These are phyloP conservation scores for Neoboletus magnificus DNA, from an alignment of 768 basidiomycete genomes.

Conservation along the genomic window DNA sequence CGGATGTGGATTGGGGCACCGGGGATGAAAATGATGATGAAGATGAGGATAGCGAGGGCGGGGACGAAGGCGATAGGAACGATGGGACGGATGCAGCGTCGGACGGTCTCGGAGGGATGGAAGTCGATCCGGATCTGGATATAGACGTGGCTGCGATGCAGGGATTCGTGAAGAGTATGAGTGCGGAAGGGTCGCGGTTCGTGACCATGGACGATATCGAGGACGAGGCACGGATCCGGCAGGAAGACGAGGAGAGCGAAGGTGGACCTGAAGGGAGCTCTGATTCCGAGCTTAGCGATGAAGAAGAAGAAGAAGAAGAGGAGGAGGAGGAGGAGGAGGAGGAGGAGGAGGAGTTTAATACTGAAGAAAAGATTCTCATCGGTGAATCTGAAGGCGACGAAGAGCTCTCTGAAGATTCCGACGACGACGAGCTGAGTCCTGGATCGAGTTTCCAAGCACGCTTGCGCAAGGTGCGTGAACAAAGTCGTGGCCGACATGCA, in stretches of 20 bases:
- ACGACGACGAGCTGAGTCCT: conserved; percentile 34
- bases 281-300: conserved; percentile 29
- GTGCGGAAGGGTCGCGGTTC: conserved; percentile 43
- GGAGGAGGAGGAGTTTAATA: conserved; percentile 36
- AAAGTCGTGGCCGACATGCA: conserved; percentile 13
- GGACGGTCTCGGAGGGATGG: conserved; percentile 50
- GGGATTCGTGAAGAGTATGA: conserved; percentile 50
- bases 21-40: conserved; percentile 30
- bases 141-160: conserved; percentile 48
- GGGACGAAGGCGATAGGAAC: conserved; percentile 10
- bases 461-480: conserved; percentile 33
- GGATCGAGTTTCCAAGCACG: conserved; percentile 35
- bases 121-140: conserved; percentile 57
- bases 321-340: conserved; percentile 38
- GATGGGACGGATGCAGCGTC: conserved; percentile 32
- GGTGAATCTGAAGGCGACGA: conserved; percentile 29
- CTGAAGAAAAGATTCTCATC: conserved; percentile 47
- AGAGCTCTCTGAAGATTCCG: conserved; percentile 26
- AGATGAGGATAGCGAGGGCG: conserved; percentile 23
- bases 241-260: conserved; percentile 46
- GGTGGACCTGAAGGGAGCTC: conserved; percentile 24
- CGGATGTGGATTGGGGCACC: conserved; percentile 68
- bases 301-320: conserved; percentile 23
- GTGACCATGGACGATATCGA: conserved; percentile 67
- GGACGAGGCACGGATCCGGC: conserved; percentile 47